Percentiles rank a stretch among this genome's conserved stretches.
Evolutionary conservation across 73 alveolate genomes (phyloP).

Genomic region (Paramecium bursaria): DNA sequence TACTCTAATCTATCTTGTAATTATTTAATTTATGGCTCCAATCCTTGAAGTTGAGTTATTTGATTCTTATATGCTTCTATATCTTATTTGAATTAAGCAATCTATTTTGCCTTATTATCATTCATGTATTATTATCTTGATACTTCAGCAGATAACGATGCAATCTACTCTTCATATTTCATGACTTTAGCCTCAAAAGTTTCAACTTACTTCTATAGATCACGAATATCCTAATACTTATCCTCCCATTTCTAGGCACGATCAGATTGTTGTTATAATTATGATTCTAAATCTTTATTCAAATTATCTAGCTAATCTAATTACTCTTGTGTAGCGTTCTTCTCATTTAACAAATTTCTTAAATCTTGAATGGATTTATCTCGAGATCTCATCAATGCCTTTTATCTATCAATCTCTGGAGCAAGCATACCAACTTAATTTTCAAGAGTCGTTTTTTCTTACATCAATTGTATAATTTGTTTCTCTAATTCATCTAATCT

Average conservation of each 20-base stretch:
- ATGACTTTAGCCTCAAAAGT: not conserved
- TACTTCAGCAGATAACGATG: not conserved
- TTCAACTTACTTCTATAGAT: constrained; percentile 20
- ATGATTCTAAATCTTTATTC: not conserved
- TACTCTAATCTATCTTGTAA: not conserved
- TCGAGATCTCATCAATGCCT: constrained; percentile 6
- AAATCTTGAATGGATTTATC: too few species aligned
- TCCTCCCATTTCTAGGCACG: not conserved
- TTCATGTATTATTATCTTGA: not conserved
- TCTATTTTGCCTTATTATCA: constrained; percentile 13
- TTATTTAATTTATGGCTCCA: not conserved
- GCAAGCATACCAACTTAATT: not conserved
- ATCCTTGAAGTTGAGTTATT: not conserved
- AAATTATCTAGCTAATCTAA: not conserved
- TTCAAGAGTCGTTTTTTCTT: not conserved
- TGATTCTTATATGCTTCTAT: not conserved
- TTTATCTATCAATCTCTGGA: too few species aligned
- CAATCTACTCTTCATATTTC: not conserved
- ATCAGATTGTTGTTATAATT: not conserved
- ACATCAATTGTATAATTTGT: constrained; percentile 4
- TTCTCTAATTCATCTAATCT: constrained; percentile 15
- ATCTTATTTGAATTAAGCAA: constrained; percentile 2
- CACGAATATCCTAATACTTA: not conserved
- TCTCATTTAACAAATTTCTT: not conserved
- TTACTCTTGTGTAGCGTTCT: not conserved